Evolutionary conservation across 768 basidiomycete species (phyloP), one percentile per base, ranked within the genome.

Genomic region (Kwoniella newhampshirensis): DNA sequence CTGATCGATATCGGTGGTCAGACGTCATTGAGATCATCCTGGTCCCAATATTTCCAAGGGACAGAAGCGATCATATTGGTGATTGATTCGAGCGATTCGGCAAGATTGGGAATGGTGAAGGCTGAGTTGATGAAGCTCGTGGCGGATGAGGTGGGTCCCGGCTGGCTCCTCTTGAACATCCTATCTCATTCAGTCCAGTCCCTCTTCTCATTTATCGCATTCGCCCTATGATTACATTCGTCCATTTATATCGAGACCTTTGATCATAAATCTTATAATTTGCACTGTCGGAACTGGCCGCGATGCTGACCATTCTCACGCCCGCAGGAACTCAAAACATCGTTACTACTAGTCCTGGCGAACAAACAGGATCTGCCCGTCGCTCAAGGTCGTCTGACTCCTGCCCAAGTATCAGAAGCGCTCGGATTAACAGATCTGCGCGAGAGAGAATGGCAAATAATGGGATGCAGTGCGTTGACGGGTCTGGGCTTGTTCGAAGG

Each of bases 1-100:
- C 47, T 77, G 18, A 71, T 75, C 43, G 76, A 77, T 58, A 73
- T 77, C 15, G 76, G 75, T 26, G 76, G 76, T n/a, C 76, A 77
- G 55, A 71, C 74, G 2, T 57, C 66, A 8, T 52, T 76, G 13
- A 53, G 76, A 17, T 57, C 61, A 5, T 61, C 59, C 20, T 77
- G 76, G 76, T 51, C 60, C 13, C 75, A 77, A 54, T 77, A 77
- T 54, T 77, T 74, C 40, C 28, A 37, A 17, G 64, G 73, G 5
- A 74, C 75, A 11, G 64, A 66, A 21, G 76, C 75, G 5, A 68
- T 77, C 28, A 76, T 77, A 21, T 53, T 77, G 17, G 76, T 77
- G 2, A 71, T 77, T 47, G 76, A 77, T 52, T 73, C 70, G 45
- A 73, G 65, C 32, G 75, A 77, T 64, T 32, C 57, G 23, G 67